A percentile compares a stretch with the other conserved stretches of the same genome.
phyloP scores from a whole-genome alignment of 345 rosid species.

The Boechera divaricarpa region DNA sequence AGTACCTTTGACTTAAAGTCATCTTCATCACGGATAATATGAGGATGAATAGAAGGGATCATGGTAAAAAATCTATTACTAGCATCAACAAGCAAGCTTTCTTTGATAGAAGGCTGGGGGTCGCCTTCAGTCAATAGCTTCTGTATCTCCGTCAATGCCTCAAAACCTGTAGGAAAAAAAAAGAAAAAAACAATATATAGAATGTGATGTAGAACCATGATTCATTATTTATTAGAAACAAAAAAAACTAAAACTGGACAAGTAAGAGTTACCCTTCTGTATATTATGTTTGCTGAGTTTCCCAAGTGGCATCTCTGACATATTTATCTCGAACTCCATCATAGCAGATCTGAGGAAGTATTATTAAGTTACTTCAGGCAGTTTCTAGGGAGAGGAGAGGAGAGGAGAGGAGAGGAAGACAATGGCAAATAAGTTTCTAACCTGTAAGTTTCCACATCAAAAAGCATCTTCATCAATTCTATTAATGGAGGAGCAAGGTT shows the following conservation, averaged over 20 bases:
- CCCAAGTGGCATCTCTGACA: conserved; percentile 99
- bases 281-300: conserved; percentile 90
- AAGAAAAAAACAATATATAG: background rate
- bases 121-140: conserved; percentile 59
- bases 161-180: conserved; percentile 65
- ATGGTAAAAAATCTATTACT: conserved; percentile 95
- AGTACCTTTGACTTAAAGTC: conserved; percentile 91
- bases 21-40: conserved; percentile 79
- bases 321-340: conserved; percentile 97
- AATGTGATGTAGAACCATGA: conserved; percentile 28
- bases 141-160: conserved; percentile 90
- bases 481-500: conserved; percentile 68
- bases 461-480: conserved; percentile 89
- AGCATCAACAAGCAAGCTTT: conserved; percentile 85
- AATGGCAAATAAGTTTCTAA: conserved; percentile 29
- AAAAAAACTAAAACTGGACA: conserved; percentile 7
- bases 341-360: conserved; percentile 78
- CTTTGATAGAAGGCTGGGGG: conserved; percentile 61
- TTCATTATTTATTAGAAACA: background rate
- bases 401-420: conserved; percentile 15
- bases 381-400: conserved; percentile 26
- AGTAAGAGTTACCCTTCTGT: conserved; percentile 64
- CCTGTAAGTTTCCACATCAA: conserved; percentile 94
- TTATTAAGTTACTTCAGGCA: conserved; percentile 23
- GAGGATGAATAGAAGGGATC: conserved; percentile 93